Evolutionary conservation across 2,329 filamentous ascomycete species (phyloP).

Genomic region (Pestalotiopsis sp.): DNA sequence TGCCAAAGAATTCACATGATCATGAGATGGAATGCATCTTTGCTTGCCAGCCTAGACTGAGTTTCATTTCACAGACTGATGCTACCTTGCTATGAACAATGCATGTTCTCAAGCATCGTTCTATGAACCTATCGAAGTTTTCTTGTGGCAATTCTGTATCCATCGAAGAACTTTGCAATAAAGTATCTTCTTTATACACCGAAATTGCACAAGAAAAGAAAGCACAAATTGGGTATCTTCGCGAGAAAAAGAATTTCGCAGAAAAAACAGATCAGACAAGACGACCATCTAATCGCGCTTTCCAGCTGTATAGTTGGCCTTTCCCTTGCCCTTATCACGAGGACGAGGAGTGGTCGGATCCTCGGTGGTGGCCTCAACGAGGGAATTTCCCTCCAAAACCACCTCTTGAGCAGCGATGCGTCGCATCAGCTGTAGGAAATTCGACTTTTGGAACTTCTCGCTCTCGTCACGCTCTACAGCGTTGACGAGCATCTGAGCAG

Average conservation of each 20-base stretch:
- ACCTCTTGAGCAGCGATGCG: conserved; percentile 73
- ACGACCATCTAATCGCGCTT: not conserved
- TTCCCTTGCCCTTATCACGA: not conserved
- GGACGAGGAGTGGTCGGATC: not conserved
- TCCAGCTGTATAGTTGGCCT: not conserved
- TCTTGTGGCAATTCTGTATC: no score
- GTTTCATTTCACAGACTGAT: no score
- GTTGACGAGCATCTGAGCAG: conserved; percentile 70
- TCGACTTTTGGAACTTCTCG: conserved; percentile 76
- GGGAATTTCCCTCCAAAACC: conserved; percentile 69
- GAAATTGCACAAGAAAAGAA: no score
- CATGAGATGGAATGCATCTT: no score
- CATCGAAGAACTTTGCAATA: no score
- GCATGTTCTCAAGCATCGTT: no score
- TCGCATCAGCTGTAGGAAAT: conserved; percentile 77
- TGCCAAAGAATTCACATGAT: no score
- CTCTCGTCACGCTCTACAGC: conserved; percentile 69
- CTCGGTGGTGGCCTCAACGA: conserved; percentile 45
- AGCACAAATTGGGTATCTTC: not conserved
- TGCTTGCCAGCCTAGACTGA: no score
- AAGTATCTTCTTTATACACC: no score
- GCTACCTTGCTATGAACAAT: no score
- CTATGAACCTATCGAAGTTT: no score
- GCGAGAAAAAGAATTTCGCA: not conserved
- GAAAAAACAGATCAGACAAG: not conserved